Conservation (phyloP, 768 basidiomycete genomes). For the Clathrus columnatus region DNA sequence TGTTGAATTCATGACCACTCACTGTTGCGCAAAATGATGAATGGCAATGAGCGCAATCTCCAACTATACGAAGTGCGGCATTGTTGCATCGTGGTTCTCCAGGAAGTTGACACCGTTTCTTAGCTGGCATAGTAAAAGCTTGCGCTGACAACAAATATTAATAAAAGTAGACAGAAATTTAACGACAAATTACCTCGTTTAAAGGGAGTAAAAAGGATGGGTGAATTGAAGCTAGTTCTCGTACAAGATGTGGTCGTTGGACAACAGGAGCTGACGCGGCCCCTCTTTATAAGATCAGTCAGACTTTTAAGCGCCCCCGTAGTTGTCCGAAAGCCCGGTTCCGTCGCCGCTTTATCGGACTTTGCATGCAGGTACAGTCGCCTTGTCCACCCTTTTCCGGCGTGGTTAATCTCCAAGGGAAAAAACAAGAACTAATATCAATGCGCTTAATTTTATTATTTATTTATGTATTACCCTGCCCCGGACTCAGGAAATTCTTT, state of each 20-base stretch:
- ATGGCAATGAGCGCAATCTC: conserved; percentile 75
- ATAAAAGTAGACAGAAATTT: conserved; percentile 3
- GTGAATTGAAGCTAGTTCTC: background rate
- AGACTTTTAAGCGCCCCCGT: background rate
- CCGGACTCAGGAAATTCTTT: no score
- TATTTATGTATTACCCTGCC: background rate
- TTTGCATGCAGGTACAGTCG: background rate
- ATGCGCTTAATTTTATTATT: no score
- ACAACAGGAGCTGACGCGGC: background rate
- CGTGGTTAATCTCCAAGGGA: no score
- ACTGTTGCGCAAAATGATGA: conserved; percentile 71
- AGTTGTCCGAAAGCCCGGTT: background rate
- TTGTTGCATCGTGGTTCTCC: conserved; percentile 57
- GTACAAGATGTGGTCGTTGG: background rate
- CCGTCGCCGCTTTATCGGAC: background rate
- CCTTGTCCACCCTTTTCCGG: background rate
- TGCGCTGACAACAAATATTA: background rate
- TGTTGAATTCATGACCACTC: conserved; percentile 23
- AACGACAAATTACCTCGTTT: background rate
- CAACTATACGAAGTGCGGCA: conserved; percentile 75
- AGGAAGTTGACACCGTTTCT: conserved; percentile 80
- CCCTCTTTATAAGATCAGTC: background rate
- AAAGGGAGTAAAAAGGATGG: background rate
- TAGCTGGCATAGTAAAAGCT: conserved; percentile 51
- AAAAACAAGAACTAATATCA: no score